Evolutionary conservation across 139 green algal genomes (phyloP).

Genomic region (Chlorella vulgaris): DNA sequence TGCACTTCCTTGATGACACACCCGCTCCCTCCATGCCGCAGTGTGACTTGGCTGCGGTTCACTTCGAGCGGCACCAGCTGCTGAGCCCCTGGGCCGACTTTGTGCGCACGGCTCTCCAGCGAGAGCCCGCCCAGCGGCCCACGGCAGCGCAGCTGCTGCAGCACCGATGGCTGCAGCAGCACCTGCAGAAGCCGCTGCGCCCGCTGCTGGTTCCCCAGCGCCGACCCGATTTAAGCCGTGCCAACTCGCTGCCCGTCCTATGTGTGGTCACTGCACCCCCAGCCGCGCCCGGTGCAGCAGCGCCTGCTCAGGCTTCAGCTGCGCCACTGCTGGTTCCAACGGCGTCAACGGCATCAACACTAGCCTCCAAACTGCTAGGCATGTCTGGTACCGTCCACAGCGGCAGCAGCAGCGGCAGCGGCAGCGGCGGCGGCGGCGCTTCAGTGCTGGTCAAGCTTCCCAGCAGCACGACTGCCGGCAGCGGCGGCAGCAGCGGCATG

Average conservation of each 20-base stretch:
- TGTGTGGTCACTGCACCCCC: not conserved
- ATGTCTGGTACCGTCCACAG: no score
- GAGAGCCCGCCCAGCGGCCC: slow-evolving; percentile 67
- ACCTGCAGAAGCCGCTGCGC: slow-evolving; percentile 16
- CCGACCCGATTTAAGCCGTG: not conserved
- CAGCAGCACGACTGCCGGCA: not conserved
- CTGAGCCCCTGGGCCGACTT: slow-evolving; percentile 49
- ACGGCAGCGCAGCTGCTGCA: slow-evolving; percentile 65
- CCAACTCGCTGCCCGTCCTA: not conserved
- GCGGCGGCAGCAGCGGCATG: not conserved
- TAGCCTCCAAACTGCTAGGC: not conserved
- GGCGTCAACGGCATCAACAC: not conserved
- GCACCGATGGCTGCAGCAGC: slow-evolving; percentile 67
- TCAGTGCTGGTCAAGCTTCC: not conserved
- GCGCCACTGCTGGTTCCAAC: not conserved
- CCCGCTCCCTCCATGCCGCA: not conserved
- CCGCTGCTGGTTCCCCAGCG: not conserved
- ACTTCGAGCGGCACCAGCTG: slow-evolving; percentile 3
- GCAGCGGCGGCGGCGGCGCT: not conserved
- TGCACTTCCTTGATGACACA: not conserved
- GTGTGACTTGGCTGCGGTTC: slow-evolving; percentile 3
- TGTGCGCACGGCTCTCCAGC: slow-evolving; percentile 60
- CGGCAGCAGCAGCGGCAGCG: no score
- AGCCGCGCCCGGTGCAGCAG: not conserved
- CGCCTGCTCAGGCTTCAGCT: not conserved